Base-by-base conservation (phyloP, 192 early-diverging fungal species). In the Backusella psychrophila region DNA sequence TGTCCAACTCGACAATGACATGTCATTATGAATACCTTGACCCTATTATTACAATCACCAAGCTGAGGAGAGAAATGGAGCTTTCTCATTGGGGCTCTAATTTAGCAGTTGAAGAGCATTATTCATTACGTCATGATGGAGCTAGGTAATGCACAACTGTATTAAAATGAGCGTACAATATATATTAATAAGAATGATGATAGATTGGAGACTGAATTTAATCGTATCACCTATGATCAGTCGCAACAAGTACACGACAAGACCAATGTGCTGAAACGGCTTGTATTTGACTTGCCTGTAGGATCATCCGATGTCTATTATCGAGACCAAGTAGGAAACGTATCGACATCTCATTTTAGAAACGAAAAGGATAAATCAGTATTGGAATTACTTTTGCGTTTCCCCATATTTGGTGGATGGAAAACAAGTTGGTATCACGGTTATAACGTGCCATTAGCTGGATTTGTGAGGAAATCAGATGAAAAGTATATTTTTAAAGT, bases 361-460 rank as follows among this genome's bases (percentile, higher is more conserved):
- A 69, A 86, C 36, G 90, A 88, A 19, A 66, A 72, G 1, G 75
- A 82, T 26, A 72, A 77, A 19, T 85, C 91, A 17, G 76, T 92
- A 19, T 81, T 99, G 76, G 88, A 92, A 59, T 82, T 98, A 15
- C 82, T 82, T 38, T 96, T 97, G 29, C 90, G 98, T 35, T 99
- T 93, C 83, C 98, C 97, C 31, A 66, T 99, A 1, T 93, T 93
- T 80, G 98, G 98, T 68, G 95, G 95, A 19, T 98, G 97, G 97
- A 93, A 91, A 76, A 98, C 96, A 75, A 94, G 92, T 23, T 99
- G 95, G 95, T 92, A 92, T 79, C 91, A 95, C 76, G 96, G 95
- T 3, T 99, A 96, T 85, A 92, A 93, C 52, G 85, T 91, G n/a
- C 92, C 96, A 19, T 74, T 95, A n/a, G 66, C 75, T 52, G 76